Evolutionary conservation across 352 stramenopile species (phyloP).

Genomic region (Peronospora belbahrii): DNA sequence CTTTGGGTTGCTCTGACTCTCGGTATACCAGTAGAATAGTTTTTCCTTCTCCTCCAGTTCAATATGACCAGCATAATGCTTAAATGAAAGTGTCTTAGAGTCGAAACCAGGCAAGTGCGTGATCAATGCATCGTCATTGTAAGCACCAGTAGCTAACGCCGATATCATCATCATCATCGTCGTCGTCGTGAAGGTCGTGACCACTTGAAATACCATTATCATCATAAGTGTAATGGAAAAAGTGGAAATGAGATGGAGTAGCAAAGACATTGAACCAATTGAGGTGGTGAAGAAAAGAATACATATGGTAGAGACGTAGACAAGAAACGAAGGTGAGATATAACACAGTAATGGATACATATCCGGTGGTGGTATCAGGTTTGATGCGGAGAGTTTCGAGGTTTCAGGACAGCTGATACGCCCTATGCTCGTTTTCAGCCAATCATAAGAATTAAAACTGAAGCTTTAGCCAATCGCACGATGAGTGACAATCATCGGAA

Average conservation of each 20-base stretch:
- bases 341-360: too few relatives aligned
- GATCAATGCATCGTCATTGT: constrained; percentile 46
- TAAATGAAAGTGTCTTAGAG: constrained; percentile 34
- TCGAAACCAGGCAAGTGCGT: constrained; percentile 40
- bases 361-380: neutral
- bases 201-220: constrained; percentile 29
- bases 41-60: constrained; percentile 45
- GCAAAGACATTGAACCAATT: neutral
- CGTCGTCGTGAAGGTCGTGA: constrained; percentile 20
- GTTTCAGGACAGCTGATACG: neutral
- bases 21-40: constrained; percentile 80
- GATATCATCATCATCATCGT: constrained; percentile 7
- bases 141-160: constrained; percentile 3
- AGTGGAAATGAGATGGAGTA: constrained; percentile 18
- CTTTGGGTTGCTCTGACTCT: constrained; percentile 46
- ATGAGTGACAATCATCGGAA: neutral
- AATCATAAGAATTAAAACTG: neutral
- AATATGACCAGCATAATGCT: constrained; percentile 63
- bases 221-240: constrained; percentile 26
- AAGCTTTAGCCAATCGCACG: neutral
- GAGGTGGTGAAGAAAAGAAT: neutral
- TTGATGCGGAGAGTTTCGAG: neutral
- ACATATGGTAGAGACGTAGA: constrained; percentile 5
- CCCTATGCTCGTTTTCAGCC: neutral
- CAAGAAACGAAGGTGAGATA: constrained; percentile 3